Evolutionary conservation across 495 filamentous ascomycete species (phyloP), one percentile per base, ranked within the genome.

Genomic region (Glarea lozoyensis): DNA sequence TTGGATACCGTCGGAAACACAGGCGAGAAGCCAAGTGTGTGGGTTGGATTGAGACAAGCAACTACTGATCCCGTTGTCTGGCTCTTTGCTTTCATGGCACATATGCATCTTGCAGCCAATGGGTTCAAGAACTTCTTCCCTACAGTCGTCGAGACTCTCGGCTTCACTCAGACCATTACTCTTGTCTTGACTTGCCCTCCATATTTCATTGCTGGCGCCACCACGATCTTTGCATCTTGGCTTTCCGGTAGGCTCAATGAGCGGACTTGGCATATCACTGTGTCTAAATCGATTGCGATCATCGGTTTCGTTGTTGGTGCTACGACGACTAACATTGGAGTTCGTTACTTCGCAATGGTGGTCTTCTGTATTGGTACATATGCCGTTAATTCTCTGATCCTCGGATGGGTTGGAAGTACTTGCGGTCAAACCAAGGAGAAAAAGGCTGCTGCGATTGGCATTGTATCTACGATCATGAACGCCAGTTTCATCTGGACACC

Each of bases 221-320:
- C 65, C 13, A 47, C 46, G 9, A 56, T 61, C 29, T 32, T 44
- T 20, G 55, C 56, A 34, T 52, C 50, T 23, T 55, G 47, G 38
- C 52, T 42, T 15, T 62, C 57, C 15, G 65, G 58, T 2, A 49
- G 47, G 24, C 57, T 49, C 41, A 64, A 66, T 37, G 66, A 69
- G 52, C 52, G 65, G 2, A 66, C 60, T 2, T 63, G 57, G 55
- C 59, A 67, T 46, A 67, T 70, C 30, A 55, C 42, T 10, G 15
- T 41, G 12, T 33, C 15, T 31, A 51, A 58, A 45, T 46, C 45
- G 15, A 43, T 61, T 21, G 67, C 61, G 4, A 41, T 60, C 16
- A 48, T 63, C 10, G 64, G 67, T 7, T 68, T 70, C 45, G 49
- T 66, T 7, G 55, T 63, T 4, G 49, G 56, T 5, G 46, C 33